These are phyloP conservation scores for Phylloporus scabripes DNA, from an alignment of 768 basidiomycete genomes.

Conservation along the genomic window DNA sequence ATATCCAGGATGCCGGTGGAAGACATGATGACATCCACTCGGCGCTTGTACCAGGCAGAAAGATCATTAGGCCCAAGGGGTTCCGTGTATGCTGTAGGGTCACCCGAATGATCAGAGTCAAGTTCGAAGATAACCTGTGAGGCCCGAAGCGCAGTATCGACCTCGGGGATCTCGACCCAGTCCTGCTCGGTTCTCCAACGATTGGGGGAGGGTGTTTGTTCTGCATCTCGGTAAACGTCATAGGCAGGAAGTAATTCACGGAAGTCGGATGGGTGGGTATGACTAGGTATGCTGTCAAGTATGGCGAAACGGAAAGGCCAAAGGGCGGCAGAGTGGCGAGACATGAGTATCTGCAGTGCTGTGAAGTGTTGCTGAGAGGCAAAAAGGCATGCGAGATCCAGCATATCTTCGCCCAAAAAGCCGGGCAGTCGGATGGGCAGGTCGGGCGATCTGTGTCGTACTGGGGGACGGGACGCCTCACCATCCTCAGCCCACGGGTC, in stretches of 20 bases:
- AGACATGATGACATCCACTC: slow-evolving; percentile 56
- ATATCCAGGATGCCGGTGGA: slow-evolving; percentile 72
- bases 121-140: slow-evolving; percentile 17
- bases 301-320: slow-evolving; percentile 69
- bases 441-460: slow-evolving; percentile 25
- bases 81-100: slow-evolving; percentile 5
- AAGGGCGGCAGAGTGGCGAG: slow-evolving; percentile 50
- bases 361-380: slow-evolving; percentile 57
- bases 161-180: slow-evolving; percentile 49
- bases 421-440: slow-evolving; percentile 49
- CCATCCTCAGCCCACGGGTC: slow-evolving; percentile 63
- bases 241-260: slow-evolving; percentile 58
- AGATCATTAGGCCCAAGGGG: slow-evolving; percentile 35
- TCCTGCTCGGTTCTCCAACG: slow-evolving; percentile 53
- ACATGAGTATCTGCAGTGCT: slow-evolving; percentile 53
- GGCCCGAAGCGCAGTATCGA: slow-evolving; percentile 38
- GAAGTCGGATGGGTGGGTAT: slow-evolving; percentile 59
- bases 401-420: slow-evolving; percentile 59
- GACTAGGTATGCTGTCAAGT: slow-evolving; percentile 69
- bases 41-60: slow-evolving; percentile 67
- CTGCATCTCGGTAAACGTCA: slow-evolving; percentile 43
- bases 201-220: slow-evolving; percentile 30
- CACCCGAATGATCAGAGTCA: slow-evolving; percentile 9
- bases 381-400: slow-evolving; percentile 56
- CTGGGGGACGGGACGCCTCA: slow-evolving; percentile 22